These are phyloP conservation scores for Xerophyta viscosa DNA, from an alignment of 106 monocot genomes.

Conservation along the genomic window DNA sequence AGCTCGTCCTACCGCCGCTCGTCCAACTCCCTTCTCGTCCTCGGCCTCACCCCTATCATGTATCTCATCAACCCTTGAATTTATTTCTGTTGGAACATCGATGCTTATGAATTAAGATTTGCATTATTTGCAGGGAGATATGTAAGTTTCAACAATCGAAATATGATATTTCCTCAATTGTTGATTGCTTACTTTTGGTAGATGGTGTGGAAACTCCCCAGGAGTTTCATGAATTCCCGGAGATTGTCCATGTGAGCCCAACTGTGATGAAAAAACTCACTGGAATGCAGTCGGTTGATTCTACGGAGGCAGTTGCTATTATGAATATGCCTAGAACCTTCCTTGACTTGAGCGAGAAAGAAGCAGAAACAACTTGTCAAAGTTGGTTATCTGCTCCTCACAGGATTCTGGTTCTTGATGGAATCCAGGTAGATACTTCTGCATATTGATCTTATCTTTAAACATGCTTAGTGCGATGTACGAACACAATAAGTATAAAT, in stretches of 20 bases:
- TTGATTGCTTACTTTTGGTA: constrained; percentile 55
- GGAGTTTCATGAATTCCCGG: constrained; percentile 14
- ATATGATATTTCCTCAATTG: constrained; percentile 11
- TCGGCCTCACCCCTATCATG: constrained; percentile 80
- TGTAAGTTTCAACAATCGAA: constrained; percentile 37
- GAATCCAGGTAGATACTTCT: constrained; percentile 60
- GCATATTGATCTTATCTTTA: background rate
- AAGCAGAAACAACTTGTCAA: constrained; percentile 16
- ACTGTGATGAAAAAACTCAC: constrained; percentile 88
- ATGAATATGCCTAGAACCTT: constrained; percentile 72
- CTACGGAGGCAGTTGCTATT: constrained; percentile 66
- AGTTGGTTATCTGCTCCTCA: constrained; percentile 34
- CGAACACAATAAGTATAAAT: no score
- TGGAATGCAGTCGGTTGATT: constrained; percentile 72
- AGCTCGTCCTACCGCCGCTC: constrained; percentile 82
- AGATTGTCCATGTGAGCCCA: constrained; percentile 50
- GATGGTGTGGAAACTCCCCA: constrained; percentile 32
- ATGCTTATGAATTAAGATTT: background rate
- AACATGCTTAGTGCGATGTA: background rate
- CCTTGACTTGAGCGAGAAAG: constrained; percentile 21
- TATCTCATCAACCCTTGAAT: constrained; percentile 2
- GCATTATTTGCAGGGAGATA: constrained; percentile 49
- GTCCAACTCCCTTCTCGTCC: constrained; percentile 41
- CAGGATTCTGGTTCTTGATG: constrained; percentile 85
- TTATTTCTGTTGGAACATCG: background rate